These are phyloP conservation scores for Parathielavia hyrcaniae DNA, from an alignment of 495 filamentous ascomycete species.

Conservation along the genomic window DNA sequence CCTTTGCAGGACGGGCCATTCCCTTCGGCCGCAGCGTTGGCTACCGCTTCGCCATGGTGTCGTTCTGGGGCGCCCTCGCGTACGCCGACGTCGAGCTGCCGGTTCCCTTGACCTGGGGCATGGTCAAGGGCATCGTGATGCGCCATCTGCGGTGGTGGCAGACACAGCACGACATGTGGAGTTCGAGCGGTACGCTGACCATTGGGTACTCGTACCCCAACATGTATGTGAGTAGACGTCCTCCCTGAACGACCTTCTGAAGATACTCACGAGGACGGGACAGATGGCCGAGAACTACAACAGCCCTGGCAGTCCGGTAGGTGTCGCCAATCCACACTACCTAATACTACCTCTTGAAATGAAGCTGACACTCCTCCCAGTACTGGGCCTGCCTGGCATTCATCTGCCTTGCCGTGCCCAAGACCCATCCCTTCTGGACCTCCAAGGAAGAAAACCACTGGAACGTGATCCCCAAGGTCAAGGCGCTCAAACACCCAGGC, in stretches of 20 bases:
- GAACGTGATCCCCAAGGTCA: conserved; percentile 46
- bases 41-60: conserved; percentile 76
- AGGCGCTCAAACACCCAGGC: conserved; percentile 56
- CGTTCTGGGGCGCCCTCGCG: conserved; percentile 71
- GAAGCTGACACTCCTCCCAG: conserved; percentile 30
- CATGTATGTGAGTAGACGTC: conserved; percentile 51
- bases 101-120: conserved; percentile 64
- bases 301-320: conserved; percentile 53
- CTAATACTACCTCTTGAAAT: neutral
- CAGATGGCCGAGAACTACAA: conserved; percentile 72
- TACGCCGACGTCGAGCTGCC: conserved; percentile 69
- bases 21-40: conserved; percentile 72
- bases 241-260: neutral
- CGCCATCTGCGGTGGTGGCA: conserved; percentile 75
- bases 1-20: conserved; percentile 48
- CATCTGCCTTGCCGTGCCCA: conserved; percentile 60
- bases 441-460: conserved; percentile 57
- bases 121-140: conserved; percentile 68
- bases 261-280: conserved; percentile 3
- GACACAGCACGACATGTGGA: conserved; percentile 65
- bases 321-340: neutral
- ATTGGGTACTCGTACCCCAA: conserved; percentile 75
- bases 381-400: conserved; percentile 78
- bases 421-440: conserved; percentile 69
- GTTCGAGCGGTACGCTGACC: conserved; percentile 62